Evolutionary conservation across 495 filamentous ascomycete species (phyloP).

Genomic region (Lindgomyces ingoldianus): DNA sequence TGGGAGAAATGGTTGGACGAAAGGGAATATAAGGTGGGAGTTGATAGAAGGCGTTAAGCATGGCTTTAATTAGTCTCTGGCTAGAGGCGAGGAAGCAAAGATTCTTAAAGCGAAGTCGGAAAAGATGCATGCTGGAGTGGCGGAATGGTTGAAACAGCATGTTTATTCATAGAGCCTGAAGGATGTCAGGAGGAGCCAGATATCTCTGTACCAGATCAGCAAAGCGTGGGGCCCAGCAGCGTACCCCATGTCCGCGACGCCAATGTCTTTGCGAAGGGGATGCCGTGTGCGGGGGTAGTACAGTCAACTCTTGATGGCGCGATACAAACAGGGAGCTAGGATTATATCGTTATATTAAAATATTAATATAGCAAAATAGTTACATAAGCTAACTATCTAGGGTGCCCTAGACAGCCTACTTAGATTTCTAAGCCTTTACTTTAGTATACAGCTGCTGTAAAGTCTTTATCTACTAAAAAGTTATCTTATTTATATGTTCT

Average conservation of each 20-base stretch:
- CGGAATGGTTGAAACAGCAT: slow-evolving; percentile 4
- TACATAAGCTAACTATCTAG: too few relatives aligned
- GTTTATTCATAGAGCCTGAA: slow-evolving; percentile 2
- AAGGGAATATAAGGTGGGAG: slow-evolving; percentile 3
- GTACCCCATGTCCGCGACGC: background rate
- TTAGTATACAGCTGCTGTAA: too few relatives aligned
- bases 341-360: too few relatives aligned
- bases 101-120: background rate
- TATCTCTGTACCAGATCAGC: background rate
- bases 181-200: background rate
- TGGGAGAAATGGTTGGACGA: slow-evolving; percentile 1
- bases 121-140: slow-evolving; percentile 3
- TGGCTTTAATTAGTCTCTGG: slow-evolving; percentile 1
- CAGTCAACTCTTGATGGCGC: too few relatives aligned
- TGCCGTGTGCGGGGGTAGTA: background rate
- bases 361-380: too few relatives aligned
- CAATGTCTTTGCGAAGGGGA: background rate
- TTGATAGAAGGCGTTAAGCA: background rate
- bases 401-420: too few relatives aligned
- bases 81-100: background rate
- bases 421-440: too few relatives aligned
- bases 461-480: too few relatives aligned
- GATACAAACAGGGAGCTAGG: too few relatives aligned
- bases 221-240: background rate
- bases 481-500: too few relatives aligned